Base-by-base conservation (phyloP, 768 basidiomycete species). In the Leccinum longicurvipes region DNA sequence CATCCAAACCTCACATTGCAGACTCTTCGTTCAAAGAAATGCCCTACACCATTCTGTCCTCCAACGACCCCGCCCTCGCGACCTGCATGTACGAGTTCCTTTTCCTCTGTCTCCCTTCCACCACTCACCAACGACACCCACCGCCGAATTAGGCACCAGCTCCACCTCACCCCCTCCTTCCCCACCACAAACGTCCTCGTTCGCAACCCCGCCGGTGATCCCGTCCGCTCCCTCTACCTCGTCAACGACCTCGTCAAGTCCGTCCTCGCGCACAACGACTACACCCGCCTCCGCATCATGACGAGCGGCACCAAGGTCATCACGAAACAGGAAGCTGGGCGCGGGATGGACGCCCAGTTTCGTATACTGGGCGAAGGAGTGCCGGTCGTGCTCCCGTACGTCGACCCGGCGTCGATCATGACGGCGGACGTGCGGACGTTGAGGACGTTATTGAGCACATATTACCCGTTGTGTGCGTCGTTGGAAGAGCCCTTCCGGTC, bases 281-380 rank as follows among this genome's bases (percentile, higher is more conserved):
- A 87, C 68, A 81, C 82, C 27, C 85, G 87, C 25, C 79, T 98
- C 53, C 85, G 97, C 2, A 83, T 99, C 51, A 86, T 94, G 63
- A 85, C 90, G 14, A 89, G 91, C n/a, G 97, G 97, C 19, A 93
- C 94, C 39, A 96, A 97, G 71, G 85, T 93, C 12, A 89, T 98
- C 71, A 82, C 85, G 6, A 90, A 92, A 66, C 95, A 98, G 69
- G 95, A 96, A 57, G 83, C 82, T 2, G 83, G 80, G 2, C 81
- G 81, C 44, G 84, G 79, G 4, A 67, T 67, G 36, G 81, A 84
- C 23, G 72, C 84, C 21, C 73, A 71, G n/a, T 93, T 89, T 70
- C 81, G 91, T 19, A 78, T 96, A 25, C 80, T 96, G 19, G 83
- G 84, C 19, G 96, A 98, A 65, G 94, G 94, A 3, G 69, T 99